These are phyloP conservation scores for Syzygium aqueum DNA, from an alignment of 345 rosid species.

Conservation along the genomic window DNA sequence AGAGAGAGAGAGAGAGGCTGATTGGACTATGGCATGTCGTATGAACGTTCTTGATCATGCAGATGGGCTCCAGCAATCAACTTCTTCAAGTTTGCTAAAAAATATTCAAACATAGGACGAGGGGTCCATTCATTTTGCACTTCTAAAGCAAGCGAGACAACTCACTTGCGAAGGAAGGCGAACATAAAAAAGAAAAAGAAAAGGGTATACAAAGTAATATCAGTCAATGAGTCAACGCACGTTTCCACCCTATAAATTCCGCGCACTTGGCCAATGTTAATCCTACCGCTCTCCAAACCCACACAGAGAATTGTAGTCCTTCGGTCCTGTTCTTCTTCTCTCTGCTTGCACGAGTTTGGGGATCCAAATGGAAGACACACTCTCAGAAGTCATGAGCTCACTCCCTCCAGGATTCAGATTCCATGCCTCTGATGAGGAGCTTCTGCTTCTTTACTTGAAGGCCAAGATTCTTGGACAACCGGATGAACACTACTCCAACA, in stretches of 20 bases:
- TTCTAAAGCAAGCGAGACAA: not conserved
- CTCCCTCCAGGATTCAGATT: conserved; percentile 25
- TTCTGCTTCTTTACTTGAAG: conserved; percentile 21
- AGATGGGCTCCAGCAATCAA: not conserved
- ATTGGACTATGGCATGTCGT: not conserved
- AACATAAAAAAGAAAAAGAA: not conserved
- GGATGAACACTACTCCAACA: not conserved
- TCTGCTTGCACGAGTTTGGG: not conserved
- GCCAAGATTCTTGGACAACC: conserved; percentile 13
- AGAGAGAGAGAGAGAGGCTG: not conserved
- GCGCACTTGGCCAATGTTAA: not conserved
- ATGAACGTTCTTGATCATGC: not conserved
- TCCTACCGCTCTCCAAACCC: not conserved
- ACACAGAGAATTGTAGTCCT: not conserved
- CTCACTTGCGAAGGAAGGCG: not conserved
- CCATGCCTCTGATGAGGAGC: conserved; percentile 34
- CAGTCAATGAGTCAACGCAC: not conserved
- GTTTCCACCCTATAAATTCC: not conserved
- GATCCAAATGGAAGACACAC: not conserved
- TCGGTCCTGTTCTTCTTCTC: not conserved
- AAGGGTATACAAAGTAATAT: not conserved
- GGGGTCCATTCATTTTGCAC: not conserved
- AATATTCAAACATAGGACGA: not conserved
- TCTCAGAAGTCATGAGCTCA: not conserved
- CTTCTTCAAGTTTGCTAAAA: not conserved